Percentiles rank a stretch among this genome's conserved stretches.
Evolutionary conservation across 2,329 filamentous ascomycete genomes (phyloP).

Genomic region (Clonostachys sp.): DNA sequence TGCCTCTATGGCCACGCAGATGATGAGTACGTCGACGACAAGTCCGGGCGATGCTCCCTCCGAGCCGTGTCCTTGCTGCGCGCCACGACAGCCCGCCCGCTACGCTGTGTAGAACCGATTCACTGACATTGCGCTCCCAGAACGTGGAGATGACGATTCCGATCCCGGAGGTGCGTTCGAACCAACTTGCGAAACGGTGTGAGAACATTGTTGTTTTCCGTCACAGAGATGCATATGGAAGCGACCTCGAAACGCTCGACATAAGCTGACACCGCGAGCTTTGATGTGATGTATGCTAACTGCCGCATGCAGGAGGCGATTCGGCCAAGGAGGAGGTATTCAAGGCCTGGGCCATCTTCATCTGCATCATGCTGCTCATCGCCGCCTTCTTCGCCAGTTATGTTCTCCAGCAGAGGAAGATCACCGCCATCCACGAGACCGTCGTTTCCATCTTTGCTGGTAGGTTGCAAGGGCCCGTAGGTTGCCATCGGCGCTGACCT

Average conservation of each 20-base stretch:
- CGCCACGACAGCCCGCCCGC: slow-evolving; percentile 1
- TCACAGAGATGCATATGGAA: neutral
- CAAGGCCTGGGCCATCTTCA: slow-evolving; percentile 95
- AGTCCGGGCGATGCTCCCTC: too few relatives aligned
- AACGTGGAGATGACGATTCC: slow-evolving; percentile 19
- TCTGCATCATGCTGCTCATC: slow-evolving; percentile 90
- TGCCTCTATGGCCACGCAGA: slow-evolving; percentile 20
- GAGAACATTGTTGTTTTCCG: slow-evolving; percentile 2
- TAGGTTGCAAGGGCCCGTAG: slow-evolving; percentile 21
- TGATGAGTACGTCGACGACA: slow-evolving; percentile 18
- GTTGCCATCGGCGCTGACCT: neutral
- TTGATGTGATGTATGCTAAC: neutral
- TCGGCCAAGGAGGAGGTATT: slow-evolving; percentile 90
- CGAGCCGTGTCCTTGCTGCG: too few relatives aligned
- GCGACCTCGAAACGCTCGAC: neutral
- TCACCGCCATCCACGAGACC: slow-evolving; percentile 96
- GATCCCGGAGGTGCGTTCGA: slow-evolving; percentile 25
- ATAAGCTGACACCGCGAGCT: neutral
- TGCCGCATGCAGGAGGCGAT: slow-evolving; percentile 55
- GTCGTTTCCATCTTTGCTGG: slow-evolving; percentile 97
- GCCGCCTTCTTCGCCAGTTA: slow-evolving; percentile 96
- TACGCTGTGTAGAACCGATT: neutral
- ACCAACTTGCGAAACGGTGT: slow-evolving; percentile 1
- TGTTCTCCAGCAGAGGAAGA: slow-evolving; percentile 91
- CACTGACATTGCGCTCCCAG: slow-evolving; percentile 8